phyloP scores from a whole-genome alignment of 2,329 filamentous ascomycete genomes.

The Epichloe baconii region DNA sequence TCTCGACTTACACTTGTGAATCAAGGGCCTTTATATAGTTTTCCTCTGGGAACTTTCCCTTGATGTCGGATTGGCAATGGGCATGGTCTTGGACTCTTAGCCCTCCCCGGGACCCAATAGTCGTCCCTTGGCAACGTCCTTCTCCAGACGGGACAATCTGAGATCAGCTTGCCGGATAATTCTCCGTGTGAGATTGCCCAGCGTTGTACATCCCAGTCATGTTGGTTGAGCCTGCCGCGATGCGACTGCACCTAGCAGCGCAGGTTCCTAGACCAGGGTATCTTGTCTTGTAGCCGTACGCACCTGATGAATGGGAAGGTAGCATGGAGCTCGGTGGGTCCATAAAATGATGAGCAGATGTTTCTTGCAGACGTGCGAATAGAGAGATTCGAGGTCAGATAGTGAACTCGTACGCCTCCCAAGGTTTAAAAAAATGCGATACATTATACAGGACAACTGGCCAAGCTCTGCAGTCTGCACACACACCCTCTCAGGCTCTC shows the following conservation, averaged over 20 bases:
- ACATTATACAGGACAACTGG: background rate
- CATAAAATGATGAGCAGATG: conserved; percentile 1
- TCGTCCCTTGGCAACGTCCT: background rate
- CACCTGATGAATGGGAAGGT: conserved; percentile 2
- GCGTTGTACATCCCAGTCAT: conserved; percentile 3
- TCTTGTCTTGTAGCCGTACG: background rate
- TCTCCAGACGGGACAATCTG: conserved; percentile 1
- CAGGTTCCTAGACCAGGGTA: conserved; percentile 4
- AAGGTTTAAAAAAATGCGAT: conserved; percentile 1
- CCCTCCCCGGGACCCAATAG: conserved; percentile 1
- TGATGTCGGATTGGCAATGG: conserved; percentile 2
- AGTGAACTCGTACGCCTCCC: background rate
- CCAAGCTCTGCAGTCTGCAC: background rate
- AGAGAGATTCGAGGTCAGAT: background rate
- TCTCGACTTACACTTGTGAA: background rate
- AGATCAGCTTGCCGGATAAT: conserved; percentile 4
- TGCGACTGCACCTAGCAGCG: background rate
- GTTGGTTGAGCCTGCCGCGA: conserved; percentile 1
- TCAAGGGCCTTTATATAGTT: conserved; percentile 8
- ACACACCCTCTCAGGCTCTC: background rate
- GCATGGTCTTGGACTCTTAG: background rate
- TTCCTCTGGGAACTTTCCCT: conserved; percentile 5
- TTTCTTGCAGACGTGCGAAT: conserved; percentile 6
- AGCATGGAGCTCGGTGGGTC: conserved; percentile 4
- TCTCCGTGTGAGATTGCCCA: conserved; percentile 8